Evolutionary conservation across 1,284 basidiomycete genomes (phyloP).

Genomic region (Mycena sp.): DNA sequence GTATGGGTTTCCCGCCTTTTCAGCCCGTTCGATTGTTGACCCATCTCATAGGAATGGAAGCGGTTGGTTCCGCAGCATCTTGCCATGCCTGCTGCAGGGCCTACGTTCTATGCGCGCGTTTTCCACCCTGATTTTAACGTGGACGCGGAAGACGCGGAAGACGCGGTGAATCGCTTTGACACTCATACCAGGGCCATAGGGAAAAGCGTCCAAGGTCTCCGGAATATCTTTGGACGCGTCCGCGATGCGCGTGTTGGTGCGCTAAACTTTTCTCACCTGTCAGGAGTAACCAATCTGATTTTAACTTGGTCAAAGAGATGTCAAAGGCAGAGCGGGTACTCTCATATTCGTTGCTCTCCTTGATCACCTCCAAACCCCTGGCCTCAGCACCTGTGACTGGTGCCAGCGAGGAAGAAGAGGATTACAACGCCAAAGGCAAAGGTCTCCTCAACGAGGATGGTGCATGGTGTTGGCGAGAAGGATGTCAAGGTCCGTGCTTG

Average conservation of each 20-base stretch:
- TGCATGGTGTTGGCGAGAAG: constrained; percentile 89
- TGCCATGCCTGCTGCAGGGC: constrained; percentile 67
- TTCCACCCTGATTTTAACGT: constrained; percentile 89
- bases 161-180: constrained; percentile 68
- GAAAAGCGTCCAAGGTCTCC: constrained; percentile 72
- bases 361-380: constrained; percentile 74
- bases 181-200: constrained; percentile 71
- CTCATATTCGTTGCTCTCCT: constrained; percentile 73
- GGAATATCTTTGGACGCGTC: constrained; percentile 66
- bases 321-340: constrained; percentile 76
- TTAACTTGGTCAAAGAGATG: constrained; percentile 61
- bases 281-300: neutral
- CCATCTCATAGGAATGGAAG: constrained; percentile 71
- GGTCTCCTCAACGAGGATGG: constrained; percentile 76
- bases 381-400: constrained; percentile 57
- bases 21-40: neutral
- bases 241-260: constrained; percentile 75
- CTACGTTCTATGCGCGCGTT: constrained; percentile 80
- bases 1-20: constrained; percentile 52
- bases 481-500: constrained; percentile 73
- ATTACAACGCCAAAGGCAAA: constrained; percentile 53
- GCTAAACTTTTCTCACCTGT: constrained; percentile 32
- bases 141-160: constrained; percentile 73
- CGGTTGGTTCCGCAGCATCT: constrained; percentile 69
- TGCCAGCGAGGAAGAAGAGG: constrained; percentile 58